Evolutionary conservation across 1,139 yeast species (phyloP), one percentile per base, ranked within the genome.

Genomic region (Taphrina deformans): DNA sequence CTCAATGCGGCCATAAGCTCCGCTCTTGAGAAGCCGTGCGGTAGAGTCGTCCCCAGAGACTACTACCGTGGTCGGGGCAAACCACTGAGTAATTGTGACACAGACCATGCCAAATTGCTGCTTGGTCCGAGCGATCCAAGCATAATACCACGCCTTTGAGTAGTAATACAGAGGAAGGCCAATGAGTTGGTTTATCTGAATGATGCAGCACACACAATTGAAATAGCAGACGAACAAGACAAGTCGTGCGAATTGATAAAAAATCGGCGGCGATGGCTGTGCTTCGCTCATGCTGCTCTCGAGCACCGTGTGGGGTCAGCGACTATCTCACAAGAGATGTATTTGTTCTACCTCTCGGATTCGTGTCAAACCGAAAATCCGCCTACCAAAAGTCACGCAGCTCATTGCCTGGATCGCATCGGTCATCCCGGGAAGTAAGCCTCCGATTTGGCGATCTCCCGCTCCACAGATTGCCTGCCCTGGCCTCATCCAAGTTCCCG

Each of bases 71-170:
- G 78, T 69, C 10, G 78, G 77, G 6, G 78, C 71, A 66, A 75
- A 74, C 62, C 69, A 68, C 65, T 77, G 77, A 26, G 75, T 69
- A 38, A 74, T 55, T 10, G 74, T 61, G 21, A 75, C 70, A 59
- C 78, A 69, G 27, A 74, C 65, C 45, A 75, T 70, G 38, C 78
- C 78, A 69, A 77, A 78, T 58, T 72, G 69, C 66, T 76, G 77
- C 69, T 76, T 76, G 48, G 79, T 76, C 27, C 68, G 50, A 10
- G 61, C 48, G n/a, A 67, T 66, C 53, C 62, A 62, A 18, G 52
- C 63, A 52, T 66, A 44, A 35, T 44, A 67, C 60, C 65, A 50
- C 7, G 48, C 38, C 26, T 61, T 65, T 6, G 50, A 41, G 35
- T 50, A 48, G 18, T 55, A 27, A 31, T 27, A 51, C 14, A 66